Conservation (phyloP, 495 filamentous ascomycete species). For the Pseudotulostoma volvatum region DNA sequence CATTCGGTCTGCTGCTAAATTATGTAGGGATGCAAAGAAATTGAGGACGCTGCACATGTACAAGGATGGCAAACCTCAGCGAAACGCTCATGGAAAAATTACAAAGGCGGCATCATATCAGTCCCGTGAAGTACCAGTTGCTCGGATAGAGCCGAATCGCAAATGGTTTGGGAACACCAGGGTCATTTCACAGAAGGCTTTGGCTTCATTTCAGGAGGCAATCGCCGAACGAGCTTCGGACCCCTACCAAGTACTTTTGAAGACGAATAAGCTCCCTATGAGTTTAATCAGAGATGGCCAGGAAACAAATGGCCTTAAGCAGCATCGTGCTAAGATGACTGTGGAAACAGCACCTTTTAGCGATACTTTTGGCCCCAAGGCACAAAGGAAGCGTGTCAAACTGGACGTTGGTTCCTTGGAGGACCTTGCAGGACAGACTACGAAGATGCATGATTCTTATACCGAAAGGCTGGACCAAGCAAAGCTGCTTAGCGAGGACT, state of each 20-base stretch:
- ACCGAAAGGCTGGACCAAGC: constrained; percentile 60
- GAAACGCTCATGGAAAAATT: constrained; percentile 61
- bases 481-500: constrained; percentile 50
- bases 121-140: constrained; percentile 58
- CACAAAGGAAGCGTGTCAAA: constrained; percentile 82
- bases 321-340: constrained; percentile 86
- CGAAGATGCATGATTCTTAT: constrained; percentile 62
- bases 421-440: constrained; percentile 66
- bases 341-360: constrained; percentile 72
- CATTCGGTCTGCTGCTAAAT: constrained; percentile 1
- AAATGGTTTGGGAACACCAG: constrained; percentile 68
- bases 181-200: constrained; percentile 51
- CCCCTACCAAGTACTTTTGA: constrained; percentile 81
- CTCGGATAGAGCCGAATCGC: constrained; percentile 83
- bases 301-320: constrained; percentile 60
- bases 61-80: constrained; percentile 63
- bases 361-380: constrained; percentile 88
- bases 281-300: constrained; percentile 53
- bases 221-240: constrained; percentile 80
- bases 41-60: constrained; percentile 71
- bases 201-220: constrained; percentile 75
- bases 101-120: constrained; percentile 75
- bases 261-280: constrained; percentile 89
- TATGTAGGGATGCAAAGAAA: constrained; percentile 60
- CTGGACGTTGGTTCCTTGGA: constrained; percentile 61